Conservation (phyloP, 2,329 filamentous ascomycete genomes). For the Trichoderma arundinaceum region DNA sequence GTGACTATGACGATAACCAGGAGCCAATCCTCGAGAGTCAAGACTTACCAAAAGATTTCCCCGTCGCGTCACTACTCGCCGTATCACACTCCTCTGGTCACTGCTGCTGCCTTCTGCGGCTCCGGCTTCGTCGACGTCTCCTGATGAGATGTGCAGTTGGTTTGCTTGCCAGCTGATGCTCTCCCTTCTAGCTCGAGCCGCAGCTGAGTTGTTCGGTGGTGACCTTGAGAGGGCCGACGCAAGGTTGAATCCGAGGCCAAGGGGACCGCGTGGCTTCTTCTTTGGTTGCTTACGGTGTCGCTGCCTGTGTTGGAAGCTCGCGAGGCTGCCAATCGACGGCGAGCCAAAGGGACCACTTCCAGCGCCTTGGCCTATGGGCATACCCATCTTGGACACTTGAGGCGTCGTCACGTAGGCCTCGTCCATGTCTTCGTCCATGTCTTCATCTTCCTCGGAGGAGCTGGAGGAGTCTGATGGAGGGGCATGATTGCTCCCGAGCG, state of each 20-base stretch:
- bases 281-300: conserved; percentile 71
- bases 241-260: conserved; percentile 59
- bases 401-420: conserved; percentile 85
- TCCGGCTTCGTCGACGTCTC: conserved; percentile 66
- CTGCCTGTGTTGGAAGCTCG: conserved; percentile 82
- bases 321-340: conserved; percentile 74
- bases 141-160: conserved; percentile 78
- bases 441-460: conserved; percentile 71
- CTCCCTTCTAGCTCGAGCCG: conserved; percentile 70
- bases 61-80: conserved; percentile 80
- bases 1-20: conserved; percentile 38
- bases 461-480: conserved; percentile 80
- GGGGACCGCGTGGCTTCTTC: conserved; percentile 56
- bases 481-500: conserved; percentile 73
- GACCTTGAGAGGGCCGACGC: conserved; percentile 67
- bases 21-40: not conserved
- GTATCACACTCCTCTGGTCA: conserved; percentile 75
- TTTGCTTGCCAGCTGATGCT: conserved; percentile 91
- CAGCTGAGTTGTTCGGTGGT: conserved; percentile 61
- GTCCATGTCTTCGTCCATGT: conserved; percentile 76
- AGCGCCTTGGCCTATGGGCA: conserved; percentile 54
- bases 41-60: conserved; percentile 81
- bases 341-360: conserved; percentile 68
- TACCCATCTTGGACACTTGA: conserved; percentile 67
- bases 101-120: conserved; percentile 56